A percentile compares a stretch with the other conserved stretches of the same genome.
Evolutionary conservation across 1,139 yeast genomes (phyloP).

Genomic region (Yamadazyma sp.): DNA sequence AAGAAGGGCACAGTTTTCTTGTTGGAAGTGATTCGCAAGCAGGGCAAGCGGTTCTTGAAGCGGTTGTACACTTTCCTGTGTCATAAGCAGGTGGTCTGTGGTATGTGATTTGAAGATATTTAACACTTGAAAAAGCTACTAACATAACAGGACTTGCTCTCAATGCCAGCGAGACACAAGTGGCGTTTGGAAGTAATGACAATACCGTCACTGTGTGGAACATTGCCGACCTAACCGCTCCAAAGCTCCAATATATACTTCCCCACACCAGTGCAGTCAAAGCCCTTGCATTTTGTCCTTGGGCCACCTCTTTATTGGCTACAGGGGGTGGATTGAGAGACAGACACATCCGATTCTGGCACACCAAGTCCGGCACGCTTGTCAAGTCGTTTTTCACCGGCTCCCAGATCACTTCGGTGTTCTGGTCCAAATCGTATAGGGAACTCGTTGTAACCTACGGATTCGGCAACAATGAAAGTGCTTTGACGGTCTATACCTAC

Average conservation of each 20-base stretch:
- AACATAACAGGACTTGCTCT: conserved; percentile 49
- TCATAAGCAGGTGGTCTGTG: conserved; percentile 70
- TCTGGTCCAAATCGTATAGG: conserved; percentile 66
- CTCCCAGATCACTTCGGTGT: conserved; percentile 75
- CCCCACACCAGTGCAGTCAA: conserved; percentile 46
- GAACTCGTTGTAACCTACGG: conserved; percentile 83
- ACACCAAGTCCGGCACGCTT: conserved; percentile 71
- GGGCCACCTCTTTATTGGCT: conserved; percentile 40
- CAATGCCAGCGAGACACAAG: conserved; percentile 43
- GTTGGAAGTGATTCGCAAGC: conserved; percentile 30
- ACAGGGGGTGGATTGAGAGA: conserved; percentile 49
- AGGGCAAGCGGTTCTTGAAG: conserved; percentile 6
- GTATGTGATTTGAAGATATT: conserved; percentile 28
- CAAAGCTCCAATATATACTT: conserved; percentile 45
- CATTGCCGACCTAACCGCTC: conserved; percentile 37
- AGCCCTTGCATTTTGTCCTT: conserved; percentile 47
- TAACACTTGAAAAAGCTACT: conserved; percentile 9
- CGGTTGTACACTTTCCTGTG: conserved; percentile 37
- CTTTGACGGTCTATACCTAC: conserved; percentile 60
- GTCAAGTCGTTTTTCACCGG: conserved; percentile 54
- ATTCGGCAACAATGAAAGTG: conserved; percentile 56
- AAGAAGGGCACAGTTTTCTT: conserved; percentile 61
- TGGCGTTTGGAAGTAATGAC: conserved; percentile 76
- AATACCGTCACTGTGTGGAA: conserved; percentile 72
- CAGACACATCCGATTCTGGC: conserved; percentile 72